A percentile compares a stretch with the other conserved stretches of the same genome.
These are phyloP conservation scores for Nicotiana knightiana DNA, from an alignment of 257 asterid species.

Conservation along the genomic window DNA sequence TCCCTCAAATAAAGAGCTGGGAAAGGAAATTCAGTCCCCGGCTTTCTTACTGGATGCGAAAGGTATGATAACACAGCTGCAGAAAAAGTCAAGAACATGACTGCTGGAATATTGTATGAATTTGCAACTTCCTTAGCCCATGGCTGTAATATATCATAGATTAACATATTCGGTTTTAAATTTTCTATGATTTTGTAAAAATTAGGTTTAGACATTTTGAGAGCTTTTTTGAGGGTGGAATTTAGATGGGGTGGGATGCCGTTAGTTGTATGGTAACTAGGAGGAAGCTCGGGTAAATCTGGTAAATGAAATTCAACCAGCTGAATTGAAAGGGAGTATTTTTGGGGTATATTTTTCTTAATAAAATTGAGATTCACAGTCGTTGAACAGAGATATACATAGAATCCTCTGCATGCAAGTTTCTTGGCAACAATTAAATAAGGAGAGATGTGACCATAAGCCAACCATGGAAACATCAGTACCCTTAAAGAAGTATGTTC, in stretches of 20 bases:
- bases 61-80: slow-evolving; percentile 24
- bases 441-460: slow-evolving; percentile 45
- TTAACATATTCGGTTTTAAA: slow-evolving; percentile 33
- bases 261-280: not conserved
- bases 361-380: slow-evolving; percentile 27
- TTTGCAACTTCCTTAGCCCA: slow-evolving; percentile 24
- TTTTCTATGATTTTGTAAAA: slow-evolving; percentile 17
- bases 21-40: slow-evolving; percentile 24
- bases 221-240: slow-evolving; percentile 24
- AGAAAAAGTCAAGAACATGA: slow-evolving; percentile 24
- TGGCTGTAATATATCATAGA: slow-evolving; percentile 24
- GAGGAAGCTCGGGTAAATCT: not conserved
- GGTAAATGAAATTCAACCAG: slow-evolving; percentile 37
- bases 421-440: slow-evolving; percentile 40
- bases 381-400: slow-evolving; percentile 1
- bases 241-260: slow-evolving; percentile 18
- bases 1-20: slow-evolving; percentile 20
- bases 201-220: slow-evolving; percentile 18
- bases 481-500: slow-evolving; percentile 12
- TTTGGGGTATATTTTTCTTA: slow-evolving; percentile 17
- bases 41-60: not conserved
- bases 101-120: slow-evolving; percentile 19
- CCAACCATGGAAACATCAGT: slow-evolving; percentile 15
- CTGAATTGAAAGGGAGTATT: slow-evolving; percentile 20
- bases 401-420: slow-evolving; percentile 22